Conservation (phyloP, 2,329 filamentous ascomycete genomes). For the Claviceps lovelessii region DNA sequence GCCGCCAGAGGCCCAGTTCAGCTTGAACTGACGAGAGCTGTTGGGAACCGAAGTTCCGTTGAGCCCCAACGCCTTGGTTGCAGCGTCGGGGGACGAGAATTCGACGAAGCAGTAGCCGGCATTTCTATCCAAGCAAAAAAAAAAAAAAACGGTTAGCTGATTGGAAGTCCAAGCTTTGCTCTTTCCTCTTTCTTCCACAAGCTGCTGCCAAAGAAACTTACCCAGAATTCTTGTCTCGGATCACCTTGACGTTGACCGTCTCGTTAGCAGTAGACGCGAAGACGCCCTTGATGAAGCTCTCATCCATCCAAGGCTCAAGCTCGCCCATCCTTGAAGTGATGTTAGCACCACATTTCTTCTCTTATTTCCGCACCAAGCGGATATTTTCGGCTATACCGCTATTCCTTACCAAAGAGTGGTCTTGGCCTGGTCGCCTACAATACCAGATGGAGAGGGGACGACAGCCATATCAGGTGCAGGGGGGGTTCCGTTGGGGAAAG, state of each 20-base stretch:
- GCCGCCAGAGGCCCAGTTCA: slow-evolving; percentile 97
- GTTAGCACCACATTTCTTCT: slow-evolving; percentile 7
- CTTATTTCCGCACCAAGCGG: background rate
- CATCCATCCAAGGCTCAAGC: slow-evolving; percentile 97
- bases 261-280: slow-evolving; percentile 83
- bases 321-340: slow-evolving; percentile 73
- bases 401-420: slow-evolving; percentile 38
- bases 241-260: slow-evolving; percentile 97
- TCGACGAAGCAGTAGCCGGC: slow-evolving; percentile 98
- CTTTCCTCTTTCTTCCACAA: background rate
- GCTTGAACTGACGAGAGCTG: slow-evolving; percentile 89
- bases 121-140: slow-evolving; percentile 43
- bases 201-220: slow-evolving; percentile 26
- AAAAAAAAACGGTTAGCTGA: background rate
- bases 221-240: slow-evolving; percentile 97
- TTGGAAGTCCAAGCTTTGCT: background rate
- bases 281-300: slow-evolving; percentile 93
- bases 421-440: slow-evolving; percentile 35
- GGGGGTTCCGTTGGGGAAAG: slow-evolving; percentile 25
- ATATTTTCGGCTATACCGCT: background rate
- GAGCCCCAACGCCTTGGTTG: slow-evolving; percentile 76
- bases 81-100: slow-evolving; percentile 68
- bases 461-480: slow-evolving; percentile 24
- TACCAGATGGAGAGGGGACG: slow-evolving; percentile 19
- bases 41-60: slow-evolving; percentile 88